Percentiles rank a stretch among this genome's conserved stretches.
phyloP scores from a whole-genome alignment of 495 filamentous ascomycete species.

The Letharia columbiana region DNA sequence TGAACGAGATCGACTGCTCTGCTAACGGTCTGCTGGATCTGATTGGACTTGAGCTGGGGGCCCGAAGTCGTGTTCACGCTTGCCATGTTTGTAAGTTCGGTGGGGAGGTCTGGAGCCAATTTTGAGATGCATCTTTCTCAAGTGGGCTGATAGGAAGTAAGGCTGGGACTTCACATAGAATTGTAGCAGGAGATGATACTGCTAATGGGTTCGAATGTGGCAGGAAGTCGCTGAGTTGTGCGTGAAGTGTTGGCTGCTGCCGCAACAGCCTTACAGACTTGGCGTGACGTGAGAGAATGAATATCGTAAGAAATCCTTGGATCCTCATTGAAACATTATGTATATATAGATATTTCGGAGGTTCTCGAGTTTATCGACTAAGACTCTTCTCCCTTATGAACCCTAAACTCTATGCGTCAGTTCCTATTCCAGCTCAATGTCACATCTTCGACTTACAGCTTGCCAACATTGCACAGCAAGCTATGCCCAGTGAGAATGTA shows the following conservation, averaged over 20 bases:
- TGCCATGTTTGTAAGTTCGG: too few relatives aligned
- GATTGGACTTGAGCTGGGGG: too few relatives aligned
- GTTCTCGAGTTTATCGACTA: neutral
- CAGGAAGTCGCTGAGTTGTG: neutral
- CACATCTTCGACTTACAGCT: slow-evolving; percentile 25
- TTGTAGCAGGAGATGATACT: neutral
- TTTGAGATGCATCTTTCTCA: too few relatives aligned
- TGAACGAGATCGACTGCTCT: too few relatives aligned
- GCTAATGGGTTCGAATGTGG: neutral
- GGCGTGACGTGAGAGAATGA: neutral
- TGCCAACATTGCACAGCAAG: slow-evolving; percentile 40
- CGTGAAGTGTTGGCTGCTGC: neutral
- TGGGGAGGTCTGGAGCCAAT: too few relatives aligned
- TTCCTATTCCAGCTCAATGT: neutral
- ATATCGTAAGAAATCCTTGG: neutral
- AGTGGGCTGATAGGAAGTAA: too few relatives aligned
- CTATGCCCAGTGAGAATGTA: slow-evolving; percentile 36
- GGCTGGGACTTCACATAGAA: too few relatives aligned
- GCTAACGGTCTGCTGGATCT: too few relatives aligned
- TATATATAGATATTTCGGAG: neutral
- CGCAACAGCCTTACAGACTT: neutral
- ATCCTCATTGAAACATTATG: too few relatives aligned
- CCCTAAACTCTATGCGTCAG: slow-evolving; percentile 14
- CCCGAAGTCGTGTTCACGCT: too few relatives aligned
- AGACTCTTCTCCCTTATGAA: slow-evolving; percentile 29